Evolutionary conservation across 495 filamentous ascomycete species (phyloP).

Genomic region (Pseudotulostoma volvatum): DNA sequence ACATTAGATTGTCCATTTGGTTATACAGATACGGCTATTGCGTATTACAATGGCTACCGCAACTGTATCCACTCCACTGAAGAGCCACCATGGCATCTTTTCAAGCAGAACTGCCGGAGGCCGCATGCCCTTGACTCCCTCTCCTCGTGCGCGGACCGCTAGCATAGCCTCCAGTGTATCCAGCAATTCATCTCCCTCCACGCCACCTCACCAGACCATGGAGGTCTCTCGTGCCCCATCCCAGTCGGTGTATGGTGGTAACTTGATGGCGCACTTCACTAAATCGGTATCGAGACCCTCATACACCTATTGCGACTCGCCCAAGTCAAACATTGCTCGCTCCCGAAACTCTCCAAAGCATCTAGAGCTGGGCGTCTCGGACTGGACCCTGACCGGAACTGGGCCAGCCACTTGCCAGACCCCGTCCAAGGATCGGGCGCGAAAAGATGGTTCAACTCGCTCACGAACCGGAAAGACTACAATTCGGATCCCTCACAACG

Average conservation of each 20-base stretch:
- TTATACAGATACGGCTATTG: conserved; percentile 5
- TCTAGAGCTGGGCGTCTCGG: conserved; percentile 83
- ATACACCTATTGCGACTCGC: conserved; percentile 10
- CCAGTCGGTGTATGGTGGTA: conserved; percentile 58
- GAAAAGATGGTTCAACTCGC: conserved; percentile 39
- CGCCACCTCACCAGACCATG: conserved; percentile 46
- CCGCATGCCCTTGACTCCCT: conserved; percentile 86
- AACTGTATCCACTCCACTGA: conserved; percentile 78
- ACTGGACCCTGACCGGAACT: conserved; percentile 80
- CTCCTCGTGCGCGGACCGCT: conserved; percentile 46
- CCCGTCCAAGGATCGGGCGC: conserved; percentile 48
- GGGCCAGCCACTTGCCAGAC: conserved; percentile 49
- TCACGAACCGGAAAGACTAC: conserved; percentile 61
- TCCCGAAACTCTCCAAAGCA: conserved; percentile 51
- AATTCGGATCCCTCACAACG: conserved; percentile 52
- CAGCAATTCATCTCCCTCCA: conserved; percentile 55
- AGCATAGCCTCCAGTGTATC: conserved; percentile 33
- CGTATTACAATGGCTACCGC: conserved; percentile 62
- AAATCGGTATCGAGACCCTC: conserved; percentile 41
- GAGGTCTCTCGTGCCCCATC: conserved; percentile 35
- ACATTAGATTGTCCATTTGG: conserved; percentile 30
- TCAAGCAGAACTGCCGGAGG: conserved; percentile 83
- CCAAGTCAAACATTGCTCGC: conserved; percentile 43
- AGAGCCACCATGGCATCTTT: conserved; percentile 86
- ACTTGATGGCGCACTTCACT: conserved; percentile 57